Evolutionary conservation across 768 basidiomycete species (phyloP).

Genomic region (Chiua virens): DNA sequence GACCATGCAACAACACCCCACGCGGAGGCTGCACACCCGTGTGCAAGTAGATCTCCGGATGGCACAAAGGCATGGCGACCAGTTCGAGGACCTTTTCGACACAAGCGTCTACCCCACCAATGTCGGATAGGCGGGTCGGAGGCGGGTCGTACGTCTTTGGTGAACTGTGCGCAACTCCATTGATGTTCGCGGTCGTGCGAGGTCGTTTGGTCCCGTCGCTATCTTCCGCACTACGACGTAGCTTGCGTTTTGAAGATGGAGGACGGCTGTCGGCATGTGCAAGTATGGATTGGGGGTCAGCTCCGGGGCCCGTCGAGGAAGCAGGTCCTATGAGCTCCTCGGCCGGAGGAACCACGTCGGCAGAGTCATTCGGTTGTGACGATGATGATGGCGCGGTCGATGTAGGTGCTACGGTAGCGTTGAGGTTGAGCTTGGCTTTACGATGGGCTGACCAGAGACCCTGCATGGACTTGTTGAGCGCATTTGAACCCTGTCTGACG

Average conservation of each 20-base stretch:
- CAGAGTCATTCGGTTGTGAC: constrained; percentile 18
- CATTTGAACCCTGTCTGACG: constrained; percentile 69
- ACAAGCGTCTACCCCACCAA: constrained; percentile 84
- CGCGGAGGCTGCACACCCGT: constrained; percentile 91
- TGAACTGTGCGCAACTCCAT: constrained; percentile 21
- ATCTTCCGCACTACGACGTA: constrained; percentile 46
- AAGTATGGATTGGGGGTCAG: background rate
- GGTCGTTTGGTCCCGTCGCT: constrained; percentile 57
- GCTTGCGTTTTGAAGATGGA: constrained; percentile 58
- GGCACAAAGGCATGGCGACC: constrained; percentile 92
- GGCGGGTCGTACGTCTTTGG: constrained; percentile 60
- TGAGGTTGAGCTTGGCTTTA: constrained; percentile 67
- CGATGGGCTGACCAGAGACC: constrained; percentile 73
- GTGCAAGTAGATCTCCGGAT: constrained; percentile 93
- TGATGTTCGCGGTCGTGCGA: constrained; percentile 34
- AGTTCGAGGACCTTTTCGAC: constrained; percentile 94
- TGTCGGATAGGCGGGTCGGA: constrained; percentile 70
- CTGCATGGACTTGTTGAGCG: constrained; percentile 78
- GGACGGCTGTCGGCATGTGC: constrained; percentile 10
- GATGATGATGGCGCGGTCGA: constrained; percentile 4
- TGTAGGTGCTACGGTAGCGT: constrained; percentile 29
- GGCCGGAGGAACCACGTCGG: constrained; percentile 23
- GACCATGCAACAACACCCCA: constrained; percentile 91
- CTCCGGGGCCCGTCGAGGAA: constrained; percentile 9
- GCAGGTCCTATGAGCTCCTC: constrained; percentile 14